Percentiles rank a stretch among this genome's conserved stretches.
phyloP scores from a whole-genome alignment of 805 yeast genomes.

The Myxozyma mucilagina region DNA sequence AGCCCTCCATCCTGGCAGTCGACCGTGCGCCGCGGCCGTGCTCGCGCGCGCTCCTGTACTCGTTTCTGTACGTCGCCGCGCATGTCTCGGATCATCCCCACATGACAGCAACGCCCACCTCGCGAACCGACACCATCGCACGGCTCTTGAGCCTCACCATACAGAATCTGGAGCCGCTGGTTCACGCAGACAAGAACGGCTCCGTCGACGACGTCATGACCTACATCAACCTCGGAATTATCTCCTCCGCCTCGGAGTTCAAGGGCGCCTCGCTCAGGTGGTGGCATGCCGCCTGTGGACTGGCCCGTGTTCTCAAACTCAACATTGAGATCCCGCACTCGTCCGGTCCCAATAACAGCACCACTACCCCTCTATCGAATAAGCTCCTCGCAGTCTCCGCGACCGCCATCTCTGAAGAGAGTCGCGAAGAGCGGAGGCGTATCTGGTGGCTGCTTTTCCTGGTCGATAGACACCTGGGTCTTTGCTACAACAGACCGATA shows the following conservation, averaged over 20 bases:
- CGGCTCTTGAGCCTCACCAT: constrained; percentile 34
- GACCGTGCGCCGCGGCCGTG: constrained; percentile 30
- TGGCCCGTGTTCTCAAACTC: constrained; percentile 39
- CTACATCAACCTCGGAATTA: constrained; percentile 38
- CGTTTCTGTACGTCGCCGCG: constrained; percentile 38
- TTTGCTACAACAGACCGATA: constrained; percentile 43
- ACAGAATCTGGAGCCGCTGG: constrained; percentile 33
- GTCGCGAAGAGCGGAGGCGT: constrained; percentile 45
- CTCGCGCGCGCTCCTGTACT: constrained; percentile 34
- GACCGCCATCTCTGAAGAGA: constrained; percentile 34
- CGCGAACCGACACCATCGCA: constrained; percentile 34
- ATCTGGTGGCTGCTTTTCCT: constrained; percentile 47
- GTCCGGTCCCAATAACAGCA: background rate
- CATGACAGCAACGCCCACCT: constrained; percentile 36
- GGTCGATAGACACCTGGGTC: constrained; percentile 44
- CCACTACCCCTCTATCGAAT: background rate
- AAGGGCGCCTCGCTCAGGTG: constrained; percentile 39
- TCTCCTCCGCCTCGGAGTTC: constrained; percentile 40
- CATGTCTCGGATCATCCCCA: constrained; percentile 39
- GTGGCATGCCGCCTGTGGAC: constrained; percentile 40
- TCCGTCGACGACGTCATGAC: constrained; percentile 39
- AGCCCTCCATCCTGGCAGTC: constrained; percentile 34
- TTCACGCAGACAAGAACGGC: constrained; percentile 34
- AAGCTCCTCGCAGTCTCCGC: background rate
- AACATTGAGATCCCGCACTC: constrained; percentile 34